Percentiles rank a stretch among this genome's conserved stretches.
These are phyloP conservation scores for Maudiozyma serrabonitensis DNA, from an alignment of 805 yeast genomes.

Conservation along the genomic window DNA sequence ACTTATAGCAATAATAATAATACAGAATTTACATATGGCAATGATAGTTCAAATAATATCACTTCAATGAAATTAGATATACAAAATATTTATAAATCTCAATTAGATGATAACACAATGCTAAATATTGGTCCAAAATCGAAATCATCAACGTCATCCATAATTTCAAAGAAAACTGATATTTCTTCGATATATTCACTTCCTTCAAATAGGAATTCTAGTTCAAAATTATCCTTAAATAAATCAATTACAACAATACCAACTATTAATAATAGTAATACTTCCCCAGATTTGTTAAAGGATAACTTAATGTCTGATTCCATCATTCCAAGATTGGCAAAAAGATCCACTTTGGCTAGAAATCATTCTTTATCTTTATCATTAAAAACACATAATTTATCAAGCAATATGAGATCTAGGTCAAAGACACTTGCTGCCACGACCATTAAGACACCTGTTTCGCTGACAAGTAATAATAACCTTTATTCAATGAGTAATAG, in stretches of 20 bases:
- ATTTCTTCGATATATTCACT: background rate
- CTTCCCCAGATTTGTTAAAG: too few relatives aligned
- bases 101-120: too few relatives aligned
- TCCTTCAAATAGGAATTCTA: background rate
- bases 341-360: constrained; percentile 1
- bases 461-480: background rate
- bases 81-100: too few relatives aligned
- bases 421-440: constrained; percentile 7
- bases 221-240: background rate
- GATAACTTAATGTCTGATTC: too few relatives aligned
- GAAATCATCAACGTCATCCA: too few relatives aligned
- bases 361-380: constrained; percentile 18
- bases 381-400: constrained; percentile 11
- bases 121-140: too few relatives aligned
- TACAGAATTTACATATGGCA: too few relatives aligned
- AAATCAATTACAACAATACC: background rate
- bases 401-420: constrained; percentile 8
- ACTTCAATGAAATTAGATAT: background rate
- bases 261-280: too few relatives aligned
- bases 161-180: background rate
- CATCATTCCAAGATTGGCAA: background rate
- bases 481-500: background rate
- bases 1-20: too few relatives aligned
- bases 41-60: background rate
- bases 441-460: constrained; percentile 8